These are phyloP conservation scores for Spirogloea muscicola DNA, from an alignment of 139 green algal genomes.

Conservation along the genomic window DNA sequence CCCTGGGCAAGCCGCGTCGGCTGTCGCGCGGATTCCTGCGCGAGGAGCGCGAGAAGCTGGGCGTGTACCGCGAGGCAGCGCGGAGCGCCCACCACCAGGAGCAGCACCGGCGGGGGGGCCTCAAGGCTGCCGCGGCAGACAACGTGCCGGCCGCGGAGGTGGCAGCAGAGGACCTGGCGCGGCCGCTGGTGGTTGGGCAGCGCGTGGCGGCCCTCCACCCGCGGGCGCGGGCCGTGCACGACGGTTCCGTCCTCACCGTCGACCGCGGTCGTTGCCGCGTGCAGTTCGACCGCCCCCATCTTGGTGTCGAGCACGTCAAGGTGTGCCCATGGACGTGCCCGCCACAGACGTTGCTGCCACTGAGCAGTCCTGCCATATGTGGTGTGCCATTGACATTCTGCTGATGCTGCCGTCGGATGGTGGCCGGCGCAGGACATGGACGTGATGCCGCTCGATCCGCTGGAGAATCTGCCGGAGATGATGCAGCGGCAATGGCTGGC, in stretches of 20 bases:
- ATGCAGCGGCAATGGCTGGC: too few species aligned
- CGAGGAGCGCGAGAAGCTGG: constrained; percentile 47
- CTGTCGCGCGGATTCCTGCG: constrained; percentile 43
- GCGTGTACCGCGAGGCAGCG: constrained; percentile 37
- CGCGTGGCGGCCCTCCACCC: constrained; percentile 80
- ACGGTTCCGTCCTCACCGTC: constrained; percentile 80
- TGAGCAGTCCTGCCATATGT: background rate
- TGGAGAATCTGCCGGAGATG: constrained; percentile 27
- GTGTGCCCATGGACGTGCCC: background rate
- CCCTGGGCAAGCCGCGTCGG: constrained; percentile 45
- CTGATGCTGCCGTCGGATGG: background rate
- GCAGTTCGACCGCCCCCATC: constrained; percentile 77
- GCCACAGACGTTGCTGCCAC: too few species aligned
- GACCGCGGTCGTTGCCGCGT: constrained; percentile 57
- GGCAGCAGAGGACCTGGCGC: constrained; percentile 53
- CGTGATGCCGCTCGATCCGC: constrained; percentile 23
- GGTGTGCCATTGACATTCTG: background rate
- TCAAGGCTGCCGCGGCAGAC: background rate
- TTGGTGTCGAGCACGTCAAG: constrained; percentile 76
- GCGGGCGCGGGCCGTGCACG: constrained; percentile 64
- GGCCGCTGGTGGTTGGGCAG: constrained; percentile 71
- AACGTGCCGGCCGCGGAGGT: background rate
- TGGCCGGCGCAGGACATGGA: constrained; percentile 24
- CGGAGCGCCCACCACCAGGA: constrained; percentile 30
- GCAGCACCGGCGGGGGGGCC: background rate